phyloP scores from a whole-genome alignment of 257 asterid species.

The Solanum ahanhuiri region DNA sequence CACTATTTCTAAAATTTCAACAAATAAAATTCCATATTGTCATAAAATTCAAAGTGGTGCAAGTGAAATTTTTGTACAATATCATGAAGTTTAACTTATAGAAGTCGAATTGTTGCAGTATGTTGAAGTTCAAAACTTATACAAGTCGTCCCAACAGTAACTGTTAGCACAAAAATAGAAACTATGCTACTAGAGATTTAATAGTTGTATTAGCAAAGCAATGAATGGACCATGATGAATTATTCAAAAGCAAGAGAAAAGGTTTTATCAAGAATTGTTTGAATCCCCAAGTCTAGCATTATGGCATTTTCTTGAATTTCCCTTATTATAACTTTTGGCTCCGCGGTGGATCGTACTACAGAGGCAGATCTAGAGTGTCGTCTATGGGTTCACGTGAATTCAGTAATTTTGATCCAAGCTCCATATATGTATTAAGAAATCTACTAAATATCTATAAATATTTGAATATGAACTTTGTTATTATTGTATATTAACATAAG shows the following conservation, averaged over 20 bases:
- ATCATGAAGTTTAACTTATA: too few relatives aligned
- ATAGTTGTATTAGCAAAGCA: too few relatives aligned
- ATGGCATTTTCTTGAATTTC: too few relatives aligned
- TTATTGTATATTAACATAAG: background rate
- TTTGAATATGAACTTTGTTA: background rate
- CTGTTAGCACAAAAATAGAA: too few relatives aligned
- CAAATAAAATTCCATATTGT: background rate
- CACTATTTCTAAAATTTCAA: background rate
- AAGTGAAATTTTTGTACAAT: background rate
- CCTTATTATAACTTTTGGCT: background rate
- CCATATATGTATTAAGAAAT: background rate
- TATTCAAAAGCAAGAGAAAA: too few relatives aligned
- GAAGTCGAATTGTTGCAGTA: background rate
- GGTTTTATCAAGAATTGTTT: background rate
- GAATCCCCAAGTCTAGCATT: background rate
- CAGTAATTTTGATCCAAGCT: background rate
- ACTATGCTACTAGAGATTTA: too few relatives aligned
- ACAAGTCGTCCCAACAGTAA: too few relatives aligned
- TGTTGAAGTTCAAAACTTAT: too few relatives aligned
- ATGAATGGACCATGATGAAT: too few relatives aligned
- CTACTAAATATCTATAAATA: background rate
- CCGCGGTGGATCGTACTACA: accelerated
- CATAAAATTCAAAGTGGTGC: background rate
- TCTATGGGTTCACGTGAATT: background rate
- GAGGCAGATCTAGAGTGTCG: background rate